Evolutionary conservation across 768 basidiomycete species (phyloP).

Genomic region (Clathrus columnatus): DNA sequence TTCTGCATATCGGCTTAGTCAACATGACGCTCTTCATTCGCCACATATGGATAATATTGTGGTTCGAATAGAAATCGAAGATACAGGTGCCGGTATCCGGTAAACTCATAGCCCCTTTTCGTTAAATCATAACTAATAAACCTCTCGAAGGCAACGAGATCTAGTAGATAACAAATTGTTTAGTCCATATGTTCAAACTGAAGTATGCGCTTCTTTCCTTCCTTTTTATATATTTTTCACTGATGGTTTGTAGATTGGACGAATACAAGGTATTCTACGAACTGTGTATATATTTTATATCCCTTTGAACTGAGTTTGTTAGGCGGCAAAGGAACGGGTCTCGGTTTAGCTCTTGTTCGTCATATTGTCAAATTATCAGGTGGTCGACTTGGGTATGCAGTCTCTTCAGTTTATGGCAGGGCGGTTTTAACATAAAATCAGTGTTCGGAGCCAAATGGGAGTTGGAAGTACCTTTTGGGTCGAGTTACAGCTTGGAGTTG

Average conservation of each 20-base stretch:
- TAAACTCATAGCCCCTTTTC: neutral
- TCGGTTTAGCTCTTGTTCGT: conserved; percentile 68
- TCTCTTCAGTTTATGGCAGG: conserved; percentile 12
- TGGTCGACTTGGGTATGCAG: conserved; percentile 59
- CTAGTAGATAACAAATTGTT: conserved; percentile 65
- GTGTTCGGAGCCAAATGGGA: conserved; percentile 29
- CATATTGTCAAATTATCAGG: conserved; percentile 71
- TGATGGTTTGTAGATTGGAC: conserved; percentile 63
- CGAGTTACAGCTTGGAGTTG: conserved; percentile 67
- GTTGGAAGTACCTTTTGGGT: conserved; percentile 87
- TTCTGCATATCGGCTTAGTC: conserved; percentile 29
- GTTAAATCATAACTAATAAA: conserved; percentile 23
- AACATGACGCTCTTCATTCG: conserved; percentile 40
- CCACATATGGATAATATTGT: conserved; percentile 52
- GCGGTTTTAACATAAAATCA: neutral
- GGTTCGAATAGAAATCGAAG: conserved; percentile 77
- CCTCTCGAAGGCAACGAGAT: conserved; percentile 29
- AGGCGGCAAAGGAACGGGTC: conserved; percentile 51
- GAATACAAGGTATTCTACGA: conserved; percentile 41
- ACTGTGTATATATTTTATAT: neutral
- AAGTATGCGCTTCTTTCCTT: neutral
- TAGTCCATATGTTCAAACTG: conserved; percentile 11
- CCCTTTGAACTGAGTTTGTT: conserved; percentile 13
- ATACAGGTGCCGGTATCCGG: conserved; percentile 36
- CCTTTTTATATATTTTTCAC: neutral